Evolutionary conservation across 768 basidiomycete species (phyloP), one percentile per base, ranked within the genome.

Genomic region (Asterophora parasitica): DNA sequence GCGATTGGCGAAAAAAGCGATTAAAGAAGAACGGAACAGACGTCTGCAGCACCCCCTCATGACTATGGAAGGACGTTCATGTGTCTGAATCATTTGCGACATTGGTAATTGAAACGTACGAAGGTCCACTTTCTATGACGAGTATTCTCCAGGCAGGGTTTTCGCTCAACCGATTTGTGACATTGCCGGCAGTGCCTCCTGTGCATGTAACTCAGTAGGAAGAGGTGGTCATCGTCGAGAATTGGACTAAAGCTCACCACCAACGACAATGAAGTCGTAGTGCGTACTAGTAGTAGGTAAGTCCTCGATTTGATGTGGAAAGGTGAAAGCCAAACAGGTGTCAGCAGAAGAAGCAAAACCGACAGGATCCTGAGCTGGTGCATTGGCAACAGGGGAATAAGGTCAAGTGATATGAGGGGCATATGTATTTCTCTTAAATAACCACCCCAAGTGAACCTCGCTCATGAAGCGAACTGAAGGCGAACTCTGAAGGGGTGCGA

Each of bases 21-120:
- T 27, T 11, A n/a, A 28, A 46, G 37, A 55, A 55, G 40, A 45
- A 58, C 1, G 64, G 64, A 4, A 61, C 50, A 34, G 49, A 46
- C 1, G 52, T 39, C 4, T 57, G 38, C 15, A 59, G 33, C 4
- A 59, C 55, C 12, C 51, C 57, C 20, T 55, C 52, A 36, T 58
- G 52, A 5, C 63, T 62, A 43, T 26, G 36, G 3, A 20, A 32
- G 23, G 6, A 23, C 23, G 23, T 23, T 23, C n/a, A n/a, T n/a
- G n/a, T n/a, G n/a, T n/a, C n/a, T n/a, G n/a, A n/a, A n/a, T n/a
- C n/a, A n/a, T n/a, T n/a, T n/a, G n/a, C n/a, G n/a, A n/a, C n/a
- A n/a, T n/a, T n/a, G n/a, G n/a, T n/a, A n/a, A n/a, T n/a, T n/a
- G 16, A 15, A 15, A 45, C 53, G 37, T 17, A 50, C 53, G 47